phyloP scores from a whole-genome alignment of 495 filamentous ascomycete genomes.

The Xylaria scruposa region DNA sequence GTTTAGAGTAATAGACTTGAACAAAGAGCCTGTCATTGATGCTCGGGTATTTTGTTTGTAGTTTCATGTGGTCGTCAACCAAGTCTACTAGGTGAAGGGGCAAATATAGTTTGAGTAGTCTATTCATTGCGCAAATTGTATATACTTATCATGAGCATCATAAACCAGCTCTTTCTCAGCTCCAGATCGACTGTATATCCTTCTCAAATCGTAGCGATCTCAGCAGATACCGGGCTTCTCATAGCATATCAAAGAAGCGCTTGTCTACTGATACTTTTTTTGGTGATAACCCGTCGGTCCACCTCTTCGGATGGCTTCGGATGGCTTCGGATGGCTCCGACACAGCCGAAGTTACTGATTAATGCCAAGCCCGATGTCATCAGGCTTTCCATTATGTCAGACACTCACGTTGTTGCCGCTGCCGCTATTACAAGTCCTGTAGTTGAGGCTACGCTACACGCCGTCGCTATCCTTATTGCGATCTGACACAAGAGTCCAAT shows the following conservation, averaged over 20 bases:
- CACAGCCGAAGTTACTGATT: not conserved
- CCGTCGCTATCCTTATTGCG: constrained; percentile 73
- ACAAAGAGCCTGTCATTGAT: no score
- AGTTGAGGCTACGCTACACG: constrained; percentile 27
- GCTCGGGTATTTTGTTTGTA: not conserved
- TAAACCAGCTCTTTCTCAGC: not conserved
- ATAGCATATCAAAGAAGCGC: not conserved
- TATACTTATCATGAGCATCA: not conserved
- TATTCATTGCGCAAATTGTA: not conserved
- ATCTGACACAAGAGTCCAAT: constrained; percentile 70
- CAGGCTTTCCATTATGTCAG: constrained; percentile 64
- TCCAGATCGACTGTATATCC: not conserved
- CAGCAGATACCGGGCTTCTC: not conserved
- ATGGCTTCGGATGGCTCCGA: constrained; percentile 21
- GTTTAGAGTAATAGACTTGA: not conserved
- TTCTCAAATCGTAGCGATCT: not conserved
- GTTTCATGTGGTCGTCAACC: not conserved
- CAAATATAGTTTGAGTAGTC: not conserved
- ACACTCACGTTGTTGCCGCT: constrained; percentile 59
- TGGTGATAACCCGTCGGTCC: constrained; percentile 2
- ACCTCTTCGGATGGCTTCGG: constrained; percentile 15
- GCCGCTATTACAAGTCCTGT: not conserved
- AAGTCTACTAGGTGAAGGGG: not conserved
- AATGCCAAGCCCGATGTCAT: constrained; percentile 16
- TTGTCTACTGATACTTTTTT: not conserved